Conservation (phyloP, 129 eudicot species). For the Cynara cardunculus region DNA sequence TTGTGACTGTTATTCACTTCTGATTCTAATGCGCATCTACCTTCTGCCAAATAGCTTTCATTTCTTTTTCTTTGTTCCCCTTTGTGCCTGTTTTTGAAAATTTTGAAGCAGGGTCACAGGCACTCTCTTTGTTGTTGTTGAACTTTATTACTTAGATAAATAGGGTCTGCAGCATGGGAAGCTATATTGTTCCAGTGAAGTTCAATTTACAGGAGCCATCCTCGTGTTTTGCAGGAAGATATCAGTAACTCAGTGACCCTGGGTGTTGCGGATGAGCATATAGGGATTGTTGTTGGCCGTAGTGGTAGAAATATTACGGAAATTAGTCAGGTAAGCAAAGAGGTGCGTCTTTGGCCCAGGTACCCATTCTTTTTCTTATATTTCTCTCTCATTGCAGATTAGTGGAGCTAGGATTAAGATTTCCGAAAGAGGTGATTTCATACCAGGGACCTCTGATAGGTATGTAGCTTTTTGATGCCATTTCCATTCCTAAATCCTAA, state of each 20-base stretch:
- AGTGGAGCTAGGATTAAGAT: conserved; percentile 93
- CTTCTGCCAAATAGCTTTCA: not conserved
- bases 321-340: conserved; percentile 63
- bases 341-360: conserved; percentile 4
- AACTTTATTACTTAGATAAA: not conserved
- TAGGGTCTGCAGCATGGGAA: not conserved
- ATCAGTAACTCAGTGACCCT: conserved; percentile 64
- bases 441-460: conserved; percentile 89
- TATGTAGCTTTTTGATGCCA: conserved; percentile 20
- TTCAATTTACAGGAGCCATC: not conserved
- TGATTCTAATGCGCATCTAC: not conserved
- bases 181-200: not conserved
- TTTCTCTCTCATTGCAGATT: conserved; percentile 39
- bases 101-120: not conserved
- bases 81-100: not conserved
- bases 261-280: conserved; percentile 92
- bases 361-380: conserved; percentile 1
- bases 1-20: not conserved
- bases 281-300: conserved; percentile 87
- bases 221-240: conserved; percentile 62
- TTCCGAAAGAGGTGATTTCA: conserved; percentile 93
- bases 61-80: not conserved
- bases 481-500: not conserved
- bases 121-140: not conserved
- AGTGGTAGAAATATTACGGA: conserved; percentile 84